Base-by-base conservation (phyloP, 2,329 filamentous ascomycete genomes). In the Albophoma yamanashiensis region DNA sequence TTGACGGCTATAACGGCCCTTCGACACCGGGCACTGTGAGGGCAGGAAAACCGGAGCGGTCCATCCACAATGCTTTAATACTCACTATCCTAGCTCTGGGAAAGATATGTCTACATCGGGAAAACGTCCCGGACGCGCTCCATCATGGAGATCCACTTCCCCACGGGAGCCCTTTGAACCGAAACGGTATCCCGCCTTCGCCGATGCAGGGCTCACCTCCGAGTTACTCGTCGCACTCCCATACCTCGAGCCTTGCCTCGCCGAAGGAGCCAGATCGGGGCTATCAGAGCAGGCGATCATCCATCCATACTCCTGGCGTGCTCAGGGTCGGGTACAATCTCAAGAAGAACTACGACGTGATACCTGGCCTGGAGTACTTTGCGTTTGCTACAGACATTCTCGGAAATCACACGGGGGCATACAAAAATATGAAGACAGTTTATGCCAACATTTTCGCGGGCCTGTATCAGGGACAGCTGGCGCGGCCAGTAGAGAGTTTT, bases 361-460 rank as follows among this genome's bases (percentile, higher is more conserved):
- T 97, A 62, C 93, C 94, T 0, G 94, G 94, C 0, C 77, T 97
- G 61, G 89, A 92, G 38, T 97, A 97, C 70, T 97, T 92, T 71
- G 89, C 89, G 1, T 87, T 89, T 62, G 93, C 92, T 2, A 88
- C 88, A 1, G 89, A 94, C 62, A 96, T 97, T 43, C 77, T 97
- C 20, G 92, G 92, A 6, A 89, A 89, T 61, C 86, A 94, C 57
- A 81, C 86, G 42, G 92, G 89, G 15, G 89, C 89, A 0, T 89
- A 88, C 62, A 89, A 89, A 50, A 89, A 89, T 52, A 79, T 97
- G 61, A 87, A 89, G 64, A 89, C 94, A 69, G 90, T 95, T 5
- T 92, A 96, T 71, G 90, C 89, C 9, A 86, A 87, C 66, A 84
- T 97, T 31, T 81, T 97, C 55, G 91, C 91, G 20, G 91, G 91